Conservation (phyloP, 176 grass and related monocot genomes). For the Stipa capillata region DNA sequence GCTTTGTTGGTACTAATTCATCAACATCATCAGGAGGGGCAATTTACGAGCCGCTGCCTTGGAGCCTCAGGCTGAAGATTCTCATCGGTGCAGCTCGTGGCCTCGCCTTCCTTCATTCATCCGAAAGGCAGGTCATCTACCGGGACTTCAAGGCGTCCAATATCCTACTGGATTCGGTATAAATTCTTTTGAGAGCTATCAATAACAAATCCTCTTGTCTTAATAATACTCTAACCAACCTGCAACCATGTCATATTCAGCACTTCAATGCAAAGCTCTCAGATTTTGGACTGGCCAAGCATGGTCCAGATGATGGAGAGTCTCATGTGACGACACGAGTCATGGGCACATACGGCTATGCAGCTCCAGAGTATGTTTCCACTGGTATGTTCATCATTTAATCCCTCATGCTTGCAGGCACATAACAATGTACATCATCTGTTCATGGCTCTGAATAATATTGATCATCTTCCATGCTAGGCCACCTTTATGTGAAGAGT, state of each 20-base stretch:
- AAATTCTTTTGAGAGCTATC: not conserved
- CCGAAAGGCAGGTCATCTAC: slow-evolving; percentile 79
- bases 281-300: slow-evolving; percentile 87
- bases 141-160: slow-evolving; percentile 93
- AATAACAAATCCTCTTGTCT: not conserved
- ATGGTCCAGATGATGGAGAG: slow-evolving; percentile 59
- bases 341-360: slow-evolving; percentile 85
- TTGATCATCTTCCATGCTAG: slow-evolving; percentile 10
- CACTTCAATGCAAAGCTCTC: slow-evolving; percentile 78
- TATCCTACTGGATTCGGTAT: slow-evolving; percentile 79
- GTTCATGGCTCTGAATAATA: not conserved
- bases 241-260: slow-evolving; percentile 25
- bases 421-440: not conserved
- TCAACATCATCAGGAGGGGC: slow-evolving; percentile 40
- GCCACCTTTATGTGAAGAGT: slow-evolving; percentile 93
- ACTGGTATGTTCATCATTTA: slow-evolving; percentile 39
- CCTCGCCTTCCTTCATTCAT: slow-evolving; percentile 84
- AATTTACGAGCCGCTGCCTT: slow-evolving; percentile 51
- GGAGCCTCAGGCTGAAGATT: slow-evolving; percentile 86
- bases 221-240: not conserved
- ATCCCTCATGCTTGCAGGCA: not conserved
- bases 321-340: slow-evolving; percentile 91
- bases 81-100: slow-evolving; percentile 85
- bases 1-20: not conserved
- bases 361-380: slow-evolving; percentile 80